Conservation (phyloP, 176 grass and related monocot genomes). For the Areca catechu region DNA sequence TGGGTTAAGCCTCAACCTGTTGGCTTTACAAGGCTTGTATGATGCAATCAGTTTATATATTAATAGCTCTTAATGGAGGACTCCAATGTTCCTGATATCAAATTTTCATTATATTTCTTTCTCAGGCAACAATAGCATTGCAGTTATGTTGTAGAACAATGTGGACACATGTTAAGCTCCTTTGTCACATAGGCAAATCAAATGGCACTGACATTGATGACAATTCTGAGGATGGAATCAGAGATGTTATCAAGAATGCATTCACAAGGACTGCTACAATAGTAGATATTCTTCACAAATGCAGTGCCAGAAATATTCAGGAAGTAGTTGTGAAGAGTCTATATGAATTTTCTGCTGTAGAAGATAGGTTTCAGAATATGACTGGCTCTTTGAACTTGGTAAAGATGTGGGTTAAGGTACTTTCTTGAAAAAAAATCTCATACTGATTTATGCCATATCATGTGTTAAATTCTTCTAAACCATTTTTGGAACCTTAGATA, state of each 20-base stretch:
- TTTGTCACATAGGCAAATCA: conserved; percentile 10
- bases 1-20: too few relatives aligned
- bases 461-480: too few relatives aligned
- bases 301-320: conserved; percentile 24
- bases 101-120: conserved; percentile 13
- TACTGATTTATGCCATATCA: too few relatives aligned
- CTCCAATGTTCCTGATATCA: not conserved
- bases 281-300: conserved; percentile 43
- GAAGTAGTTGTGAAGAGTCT: conserved; percentile 53
- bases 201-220: conserved; percentile 7
- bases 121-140: conserved; percentile 45
- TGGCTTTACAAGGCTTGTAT: too few relatives aligned
- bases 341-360: conserved; percentile 33
- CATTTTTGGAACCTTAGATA: conserved; percentile 29
- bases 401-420: conserved; percentile 82
- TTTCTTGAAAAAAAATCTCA: conserved; percentile 1
- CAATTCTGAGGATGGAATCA: conserved; percentile 15
- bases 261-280: conserved; percentile 42
- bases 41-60: too few relatives aligned
- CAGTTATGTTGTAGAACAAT: conserved; percentile 51
- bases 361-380: conserved; percentile 18
- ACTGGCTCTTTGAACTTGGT: conserved; percentile 45
- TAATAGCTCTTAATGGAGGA: too few relatives aligned
- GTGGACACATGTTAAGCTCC: conserved; percentile 30
- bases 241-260: conserved; percentile 49